These are phyloP conservation scores for Saccharomyces mikatae DNA, from an alignment of 805 yeast species.

Conservation along the genomic window DNA sequence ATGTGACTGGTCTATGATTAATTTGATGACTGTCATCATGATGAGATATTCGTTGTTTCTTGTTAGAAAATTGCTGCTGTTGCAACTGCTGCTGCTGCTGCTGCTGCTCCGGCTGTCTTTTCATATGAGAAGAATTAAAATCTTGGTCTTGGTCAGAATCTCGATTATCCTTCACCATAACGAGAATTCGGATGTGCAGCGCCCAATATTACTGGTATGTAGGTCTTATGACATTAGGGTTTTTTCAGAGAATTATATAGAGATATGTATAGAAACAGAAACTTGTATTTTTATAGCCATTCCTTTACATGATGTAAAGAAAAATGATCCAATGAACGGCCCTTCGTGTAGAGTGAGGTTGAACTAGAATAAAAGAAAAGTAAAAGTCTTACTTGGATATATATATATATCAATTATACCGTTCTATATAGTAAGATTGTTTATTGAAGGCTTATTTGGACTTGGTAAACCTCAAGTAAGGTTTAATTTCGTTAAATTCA, in stretches of 20 bases:
- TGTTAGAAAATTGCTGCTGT: not conserved
- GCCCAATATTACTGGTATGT: not conserved
- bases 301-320: not conserved
- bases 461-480: constrained; percentile 73
- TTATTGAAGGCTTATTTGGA: constrained; percentile 13
- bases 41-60: not conserved
- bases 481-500: constrained; percentile 76
- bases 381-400: too few relatives aligned
- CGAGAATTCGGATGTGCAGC: not conserved
- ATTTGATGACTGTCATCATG: not conserved
- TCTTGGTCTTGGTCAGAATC: not conserved
- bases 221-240: not conserved
- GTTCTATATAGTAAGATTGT: not conserved
- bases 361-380: not conserved
- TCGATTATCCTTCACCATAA: not conserved
- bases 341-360: not conserved
- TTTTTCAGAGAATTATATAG: not conserved
- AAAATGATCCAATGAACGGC: not conserved
- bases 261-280: not conserved
- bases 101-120: not conserved
- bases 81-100: not conserved
- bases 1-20: constrained; percentile 77
- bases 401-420: not conserved
- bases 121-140: not conserved
- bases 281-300: not conserved